A percentile compares a stretch with the other conserved stretches of the same genome.
Evolutionary conservation across 2,329 filamentous ascomycete genomes (phyloP).

Genomic region (Stagonosporopsis cucurbitacearum): DNA sequence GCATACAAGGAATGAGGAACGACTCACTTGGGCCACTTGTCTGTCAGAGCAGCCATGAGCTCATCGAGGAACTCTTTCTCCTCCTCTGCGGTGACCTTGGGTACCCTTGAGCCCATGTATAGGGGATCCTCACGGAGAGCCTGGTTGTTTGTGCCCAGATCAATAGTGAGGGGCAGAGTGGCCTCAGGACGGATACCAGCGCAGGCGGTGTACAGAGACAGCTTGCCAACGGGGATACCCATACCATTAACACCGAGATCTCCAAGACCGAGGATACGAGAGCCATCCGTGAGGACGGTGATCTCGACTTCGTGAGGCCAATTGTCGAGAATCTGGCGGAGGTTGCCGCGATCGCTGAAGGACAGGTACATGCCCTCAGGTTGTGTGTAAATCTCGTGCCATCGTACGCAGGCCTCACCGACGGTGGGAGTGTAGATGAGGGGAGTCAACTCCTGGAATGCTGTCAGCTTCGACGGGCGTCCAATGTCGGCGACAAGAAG

Average conservation of each 20-base stretch:
- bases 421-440: constrained; percentile 90
- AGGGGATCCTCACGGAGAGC: constrained; percentile 76
- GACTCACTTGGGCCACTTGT: constrained; percentile 71
- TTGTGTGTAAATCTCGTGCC: constrained; percentile 93
- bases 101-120: constrained; percentile 87
- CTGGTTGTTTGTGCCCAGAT: constrained; percentile 70
- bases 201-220: constrained; percentile 92
- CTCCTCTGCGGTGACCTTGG: constrained; percentile 77
- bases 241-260: constrained; percentile 97
- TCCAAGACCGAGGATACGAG: constrained; percentile 88
- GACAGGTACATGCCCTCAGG: constrained; percentile 96
- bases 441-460: constrained; percentile 73
- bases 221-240: constrained; percentile 96
- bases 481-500: neutral
- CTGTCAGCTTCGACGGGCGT: constrained; percentile 40
- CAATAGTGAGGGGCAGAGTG: constrained; percentile 67
- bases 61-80: constrained; percentile 95
- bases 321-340: constrained; percentile 86
- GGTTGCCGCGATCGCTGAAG: constrained; percentile 89
- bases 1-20: constrained; percentile 4
- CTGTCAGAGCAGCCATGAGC: constrained; percentile 89
- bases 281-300: constrained; percentile 95
- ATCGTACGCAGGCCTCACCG: constrained; percentile 94
- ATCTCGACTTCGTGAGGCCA: constrained; percentile 97
- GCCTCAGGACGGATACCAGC: constrained; percentile 86